Base-by-base conservation (phyloP, 1,284 basidiomycete genomes). In the Trichosporon asahii region DNA sequence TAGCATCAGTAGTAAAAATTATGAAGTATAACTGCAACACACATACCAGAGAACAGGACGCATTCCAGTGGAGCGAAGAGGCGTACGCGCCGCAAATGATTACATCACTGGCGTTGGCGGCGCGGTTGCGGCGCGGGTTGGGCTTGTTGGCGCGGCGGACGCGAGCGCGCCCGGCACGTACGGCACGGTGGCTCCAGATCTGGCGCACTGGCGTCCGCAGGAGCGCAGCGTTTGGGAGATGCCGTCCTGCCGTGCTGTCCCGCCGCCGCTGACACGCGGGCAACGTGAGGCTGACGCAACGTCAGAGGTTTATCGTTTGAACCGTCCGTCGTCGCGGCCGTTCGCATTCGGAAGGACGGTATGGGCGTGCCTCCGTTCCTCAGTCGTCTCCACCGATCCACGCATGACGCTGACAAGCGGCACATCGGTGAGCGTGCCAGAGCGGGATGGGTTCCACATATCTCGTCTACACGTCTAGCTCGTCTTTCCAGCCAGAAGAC, bases 61-160 rank as follows among this genome's bases (percentile, higher is more conserved):
- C 49, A 53, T 53, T 53, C 49, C 49, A 53, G 49, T 53, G 49
- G 49, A 53, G 49, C 49, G 49, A 53, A 21, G 49, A 21, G 49
- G 49, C 49, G 23, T 53, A 25, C 49, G 49, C n/a, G 23, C 49
- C 21, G 49, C 21, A 2, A 23, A 46, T 53, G 49, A 53, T 53
- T 37, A 37, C 35, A 53, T 53, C 49, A 53, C 49, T 53, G 49
- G 49, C 49, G 49, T 53, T 23, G 49, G 49, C 21, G 23, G 15
- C 21, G 40, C 40, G 15, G 40, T 18, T n/a, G 40, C 40, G 18
- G 40, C 40, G 40, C 31, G 31, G n/a, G n/a, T n/a, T n/a, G n/a
- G n/a, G n/a, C n/a, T n/a, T n/a, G 31, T 31, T 9, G 31, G 31
- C 31, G 31, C 40, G 18, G 40, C 40, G 40, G 40, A 44, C 40